Evolutionary conservation across 1,139 yeast genomes (phyloP).

Genomic region (Geotrichum restrictum): DNA sequence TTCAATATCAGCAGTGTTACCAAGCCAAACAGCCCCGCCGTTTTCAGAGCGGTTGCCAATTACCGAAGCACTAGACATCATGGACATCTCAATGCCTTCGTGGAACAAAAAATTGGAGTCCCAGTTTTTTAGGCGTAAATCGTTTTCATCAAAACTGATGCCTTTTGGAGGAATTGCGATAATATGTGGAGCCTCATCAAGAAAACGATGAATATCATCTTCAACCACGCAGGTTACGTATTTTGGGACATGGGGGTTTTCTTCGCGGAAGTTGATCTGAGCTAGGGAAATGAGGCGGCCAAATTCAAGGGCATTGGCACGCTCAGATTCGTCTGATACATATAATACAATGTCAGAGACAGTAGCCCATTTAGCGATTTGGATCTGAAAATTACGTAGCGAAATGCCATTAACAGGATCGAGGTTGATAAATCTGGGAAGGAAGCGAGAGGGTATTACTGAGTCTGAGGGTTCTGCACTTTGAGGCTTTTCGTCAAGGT

Average conservation of each 20-base stretch:
- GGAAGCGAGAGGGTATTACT: constrained; percentile 5
- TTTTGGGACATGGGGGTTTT: constrained; percentile 21
- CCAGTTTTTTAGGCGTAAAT: constrained; percentile 51
- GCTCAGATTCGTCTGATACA: constrained; percentile 41
- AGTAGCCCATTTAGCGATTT: constrained; percentile 64
- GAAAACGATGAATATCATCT: constrained; percentile 28
- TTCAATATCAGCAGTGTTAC: constrained; percentile 60
- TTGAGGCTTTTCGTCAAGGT: constrained; percentile 26
- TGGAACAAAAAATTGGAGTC: constrained; percentile 66
- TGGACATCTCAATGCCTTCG: constrained; percentile 75
- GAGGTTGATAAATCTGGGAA: constrained; percentile 33
- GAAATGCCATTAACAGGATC: constrained; percentile 65
- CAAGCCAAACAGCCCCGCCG: constrained; percentile 61
- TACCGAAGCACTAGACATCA: constrained; percentile 76
- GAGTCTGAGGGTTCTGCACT: constrained; percentile 24
- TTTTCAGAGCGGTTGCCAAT: constrained; percentile 37
- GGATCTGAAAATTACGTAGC: constrained; percentile 71
- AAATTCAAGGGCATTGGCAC: constrained; percentile 23
- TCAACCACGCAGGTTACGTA: constrained; percentile 30
- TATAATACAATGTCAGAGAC: constrained; percentile 70
- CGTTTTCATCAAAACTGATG: constrained; percentile 28
- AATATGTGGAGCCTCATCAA: constrained; percentile 31
- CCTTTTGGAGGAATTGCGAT: constrained; percentile 32
- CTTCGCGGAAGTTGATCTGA: constrained; percentile 25
- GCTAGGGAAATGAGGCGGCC: constrained; percentile 30